A percentile compares a stretch with the other conserved stretches of the same genome.
Evolutionary conservation across 1,284 basidiomycete species (phyloP).

Genomic region (Pseudozyma sp.): DNA sequence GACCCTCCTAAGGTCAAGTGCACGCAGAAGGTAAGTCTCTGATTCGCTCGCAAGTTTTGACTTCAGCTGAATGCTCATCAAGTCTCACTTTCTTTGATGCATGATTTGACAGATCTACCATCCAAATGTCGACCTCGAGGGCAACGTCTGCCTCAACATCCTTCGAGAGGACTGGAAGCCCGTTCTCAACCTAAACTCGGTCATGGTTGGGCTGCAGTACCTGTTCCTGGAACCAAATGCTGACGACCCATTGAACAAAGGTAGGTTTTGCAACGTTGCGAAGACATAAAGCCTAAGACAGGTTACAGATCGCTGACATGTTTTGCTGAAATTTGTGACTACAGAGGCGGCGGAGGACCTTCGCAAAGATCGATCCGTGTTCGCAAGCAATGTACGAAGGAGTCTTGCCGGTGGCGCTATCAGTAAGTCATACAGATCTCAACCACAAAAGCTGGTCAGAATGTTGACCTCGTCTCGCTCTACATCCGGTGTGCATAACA

Average conservation of each 20-base stretch:
- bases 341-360: constrained; percentile 68
- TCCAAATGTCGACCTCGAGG: constrained; percentile 96
- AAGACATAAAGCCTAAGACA: background rate
- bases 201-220: constrained; percentile 97
- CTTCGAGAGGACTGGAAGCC: constrained; percentile 99
- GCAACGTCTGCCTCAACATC: constrained; percentile 89
- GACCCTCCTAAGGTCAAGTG: constrained; percentile 99
- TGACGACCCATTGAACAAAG: constrained; percentile 98
- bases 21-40: constrained; percentile 81
- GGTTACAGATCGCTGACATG: background rate
- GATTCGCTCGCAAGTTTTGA: background rate
- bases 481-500: constrained; percentile 7
- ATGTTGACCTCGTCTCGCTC: no score
- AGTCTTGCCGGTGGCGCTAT: constrained; percentile 57
- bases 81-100: background rate
- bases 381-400: constrained; percentile 61
- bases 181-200: constrained; percentile 93
- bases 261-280: constrained; percentile 70
- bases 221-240: constrained; percentile 98
- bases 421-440: constrained; percentile 40
- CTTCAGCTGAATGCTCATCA: background rate
- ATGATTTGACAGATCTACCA: constrained; percentile 85
- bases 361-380: constrained; percentile 57
- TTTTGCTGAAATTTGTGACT: background rate
- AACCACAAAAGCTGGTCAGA: background rate